A percentile compares a stretch with the other conserved stretches of the same genome.
These are phyloP conservation scores for Venturia pyrina DNA, from an alignment of 2,329 filamentous ascomycete genomes.

Conservation along the genomic window DNA sequence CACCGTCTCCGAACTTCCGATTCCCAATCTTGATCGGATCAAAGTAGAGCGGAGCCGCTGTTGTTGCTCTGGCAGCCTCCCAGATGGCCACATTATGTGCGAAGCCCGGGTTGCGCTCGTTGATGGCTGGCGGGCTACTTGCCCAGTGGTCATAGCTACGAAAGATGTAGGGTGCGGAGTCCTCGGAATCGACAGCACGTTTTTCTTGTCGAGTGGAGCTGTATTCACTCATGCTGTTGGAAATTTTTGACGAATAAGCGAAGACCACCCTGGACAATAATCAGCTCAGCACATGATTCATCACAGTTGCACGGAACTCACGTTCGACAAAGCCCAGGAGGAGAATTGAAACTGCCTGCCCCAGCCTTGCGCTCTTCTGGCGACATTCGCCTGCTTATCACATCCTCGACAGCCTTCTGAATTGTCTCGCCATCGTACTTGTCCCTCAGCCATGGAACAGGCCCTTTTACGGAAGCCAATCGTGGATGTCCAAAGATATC, in stretches of 20 bases:
- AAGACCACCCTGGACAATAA: not conserved
- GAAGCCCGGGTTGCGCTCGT: not conserved
- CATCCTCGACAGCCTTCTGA: not conserved
- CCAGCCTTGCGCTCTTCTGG: not conserved
- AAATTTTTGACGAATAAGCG: not conserved
- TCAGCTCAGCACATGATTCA: too few relatives aligned
- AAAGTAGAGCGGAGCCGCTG: not conserved
- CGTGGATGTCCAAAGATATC: constrained; percentile 3
- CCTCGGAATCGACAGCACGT: not conserved
- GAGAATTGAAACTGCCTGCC: not conserved
- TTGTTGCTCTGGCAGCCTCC: not conserved
- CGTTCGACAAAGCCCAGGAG: not conserved
- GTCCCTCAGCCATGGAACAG: not conserved
- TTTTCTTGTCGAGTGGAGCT: not conserved
- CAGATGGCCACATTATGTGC: not conserved
- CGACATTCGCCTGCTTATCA: not conserved
- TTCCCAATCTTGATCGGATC: not conserved
- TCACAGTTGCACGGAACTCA: not conserved
- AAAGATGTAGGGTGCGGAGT: not conserved
- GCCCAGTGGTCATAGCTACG: not conserved
- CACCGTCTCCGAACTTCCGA: not conserved
- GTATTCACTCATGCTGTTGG: not conserved
- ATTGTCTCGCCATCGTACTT: not conserved
- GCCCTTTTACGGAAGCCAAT: not conserved
- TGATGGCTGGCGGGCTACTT: not conserved